phyloP scores from a whole-genome alignment of 345 rosid genomes.

The Psidium guajava region DNA sequence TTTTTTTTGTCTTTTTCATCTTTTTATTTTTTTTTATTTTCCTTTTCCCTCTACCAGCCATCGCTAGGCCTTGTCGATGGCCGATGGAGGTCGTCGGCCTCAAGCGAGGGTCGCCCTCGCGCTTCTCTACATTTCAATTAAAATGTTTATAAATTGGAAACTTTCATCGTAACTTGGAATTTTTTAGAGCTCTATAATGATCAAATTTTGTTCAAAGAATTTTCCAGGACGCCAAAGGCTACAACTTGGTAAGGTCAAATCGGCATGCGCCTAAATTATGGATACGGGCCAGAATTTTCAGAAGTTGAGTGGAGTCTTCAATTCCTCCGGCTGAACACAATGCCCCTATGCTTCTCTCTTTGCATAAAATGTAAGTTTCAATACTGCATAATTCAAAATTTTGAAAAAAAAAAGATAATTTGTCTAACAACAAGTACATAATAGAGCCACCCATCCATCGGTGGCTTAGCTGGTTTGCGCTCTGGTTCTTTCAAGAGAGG shows the following conservation, averaged over 20 bases:
- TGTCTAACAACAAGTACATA: not conserved
- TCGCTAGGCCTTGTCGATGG: too few relatives aligned
- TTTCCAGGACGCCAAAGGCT: not conserved
- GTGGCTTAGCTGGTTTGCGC: too few relatives aligned
- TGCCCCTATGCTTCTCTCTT: not conserved
- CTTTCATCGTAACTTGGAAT: not conserved
- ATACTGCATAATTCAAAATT: not conserved
- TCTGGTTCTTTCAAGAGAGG: too few relatives aligned
- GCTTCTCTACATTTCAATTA: too few relatives aligned
- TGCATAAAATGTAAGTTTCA: not conserved
- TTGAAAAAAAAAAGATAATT: not conserved
- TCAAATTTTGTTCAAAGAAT: not conserved
- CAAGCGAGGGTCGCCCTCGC: too few relatives aligned
- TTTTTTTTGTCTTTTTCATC: too few relatives aligned
- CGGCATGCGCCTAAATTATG: not conserved
- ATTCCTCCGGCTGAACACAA: not conserved
- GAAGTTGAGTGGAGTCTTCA: too few relatives aligned
- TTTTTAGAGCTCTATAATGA: not conserved
- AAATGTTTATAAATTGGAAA: not conserved
- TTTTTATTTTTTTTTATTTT: too few relatives aligned
- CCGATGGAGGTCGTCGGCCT: too few relatives aligned
- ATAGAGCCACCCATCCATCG: too few relatives aligned
- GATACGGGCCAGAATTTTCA: not conserved
- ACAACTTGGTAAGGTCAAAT: not conserved
- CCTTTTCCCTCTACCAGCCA: too few relatives aligned